Evolutionary conservation across 2,329 filamentous ascomycete species (phyloP), one percentile per base, ranked within the genome.

Genomic region (Fusarium caatingaense): DNA sequence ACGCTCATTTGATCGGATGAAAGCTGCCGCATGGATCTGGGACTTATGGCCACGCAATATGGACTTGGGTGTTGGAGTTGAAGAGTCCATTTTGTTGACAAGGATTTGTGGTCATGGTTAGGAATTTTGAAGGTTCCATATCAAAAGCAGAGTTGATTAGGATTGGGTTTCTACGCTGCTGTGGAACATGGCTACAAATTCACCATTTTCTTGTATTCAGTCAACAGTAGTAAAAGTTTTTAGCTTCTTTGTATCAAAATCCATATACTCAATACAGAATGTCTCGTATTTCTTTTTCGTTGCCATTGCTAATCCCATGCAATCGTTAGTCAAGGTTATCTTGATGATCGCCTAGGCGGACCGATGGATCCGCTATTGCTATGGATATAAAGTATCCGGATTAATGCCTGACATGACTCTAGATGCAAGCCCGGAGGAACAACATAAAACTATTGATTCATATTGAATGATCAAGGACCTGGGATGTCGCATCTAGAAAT

Each of bases 21-120:
- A 95, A 55, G 87, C 83, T 6, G 94, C 85, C 21, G 89, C 88
- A 77, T 98, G 94, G 49, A 98, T 90, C 69, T 93, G 90, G 1
- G 92, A 86, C 57, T 88, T 87, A 82, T 98, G 96, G 55, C 96
- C 96, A 68, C 96, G 92, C 40, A 99, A 87, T 63, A 98, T 89
- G 77, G 85, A 81, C 73, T 83, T 86, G 34, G 87, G 87, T 47
- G 76, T 69, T 18, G 80, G 80, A 7, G 69, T 55, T 34, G 73
- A 63, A 45, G 73, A 69, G 21, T 75, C 66, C 79, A 80, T 80
- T 54, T 62, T 63, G 25, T 28, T 45, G 51, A 30, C 42, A 32
- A 20, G 28, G 25, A 48, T 54, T 50, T n/a, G 48, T 50, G 51
- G 47, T 56, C 44, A 66, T 58, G 34, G 12, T 56, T 27, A 28